Conservation (phyloP, 805 yeast species). For the Phaffomyces thermotolerans region DNA sequence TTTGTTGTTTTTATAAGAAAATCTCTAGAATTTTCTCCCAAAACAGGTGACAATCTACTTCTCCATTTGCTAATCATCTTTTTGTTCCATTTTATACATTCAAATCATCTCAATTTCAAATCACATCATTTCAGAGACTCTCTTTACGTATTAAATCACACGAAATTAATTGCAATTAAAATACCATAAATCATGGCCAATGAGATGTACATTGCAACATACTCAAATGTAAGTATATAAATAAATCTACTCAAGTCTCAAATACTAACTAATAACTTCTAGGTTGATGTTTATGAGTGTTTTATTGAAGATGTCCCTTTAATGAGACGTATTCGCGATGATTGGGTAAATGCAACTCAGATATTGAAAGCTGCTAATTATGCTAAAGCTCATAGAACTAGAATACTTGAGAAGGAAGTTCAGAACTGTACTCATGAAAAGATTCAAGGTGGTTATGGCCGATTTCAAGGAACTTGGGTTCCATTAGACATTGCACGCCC, state of each 20-base stretch:
- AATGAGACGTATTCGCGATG: conserved; percentile 89
- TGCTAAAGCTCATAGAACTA: conserved; percentile 73
- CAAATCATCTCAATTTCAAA: background rate
- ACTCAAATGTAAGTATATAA: conserved; percentile 18
- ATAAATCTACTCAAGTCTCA: background rate
- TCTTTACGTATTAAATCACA: no score
- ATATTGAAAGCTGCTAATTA: conserved; percentile 70
- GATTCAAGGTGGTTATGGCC: conserved; percentile 79
- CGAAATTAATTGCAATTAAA: background rate
- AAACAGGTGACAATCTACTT: no score
- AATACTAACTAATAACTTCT: conserved; percentile 1
- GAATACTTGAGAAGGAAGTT: conserved; percentile 68
- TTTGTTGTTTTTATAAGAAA: no score
- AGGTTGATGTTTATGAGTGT: conserved; percentile 26
- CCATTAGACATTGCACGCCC: conserved; percentile 60
- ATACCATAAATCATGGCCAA: background rate
- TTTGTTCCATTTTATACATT: background rate
- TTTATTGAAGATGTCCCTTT: conserved; percentile 20
- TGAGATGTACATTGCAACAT: conserved; percentile 20
- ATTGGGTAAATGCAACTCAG: conserved; percentile 91
- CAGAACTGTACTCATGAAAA: conserved; percentile 64
- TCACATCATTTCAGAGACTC: no score
- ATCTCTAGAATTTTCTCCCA: no score
- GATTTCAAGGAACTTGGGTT: conserved; percentile 85
- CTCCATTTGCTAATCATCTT: background rate